Evolutionary conservation across 78 protist genomes (phyloP).

Genomic region (Fonticula alba): DNA sequence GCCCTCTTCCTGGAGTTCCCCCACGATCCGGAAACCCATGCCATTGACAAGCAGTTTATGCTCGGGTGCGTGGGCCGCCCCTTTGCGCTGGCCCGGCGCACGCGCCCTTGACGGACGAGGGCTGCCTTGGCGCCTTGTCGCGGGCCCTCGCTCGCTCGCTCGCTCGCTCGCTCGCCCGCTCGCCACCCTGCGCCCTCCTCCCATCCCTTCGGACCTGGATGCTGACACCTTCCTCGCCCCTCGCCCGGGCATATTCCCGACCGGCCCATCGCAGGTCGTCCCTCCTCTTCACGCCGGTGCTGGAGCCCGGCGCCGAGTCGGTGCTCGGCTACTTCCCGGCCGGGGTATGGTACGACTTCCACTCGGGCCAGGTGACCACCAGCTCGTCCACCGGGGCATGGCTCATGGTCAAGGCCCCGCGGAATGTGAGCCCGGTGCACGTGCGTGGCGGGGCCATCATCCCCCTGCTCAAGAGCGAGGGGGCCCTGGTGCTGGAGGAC

Average conservation of each 20-base stretch:
- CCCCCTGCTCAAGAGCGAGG: not conserved
- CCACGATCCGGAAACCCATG: conserved; percentile 14
- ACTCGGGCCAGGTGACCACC: not conserved
- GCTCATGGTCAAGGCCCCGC: not conserved
- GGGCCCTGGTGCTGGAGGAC: not conserved
- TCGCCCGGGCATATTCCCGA: too few species aligned
- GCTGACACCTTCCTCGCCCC: too few species aligned
- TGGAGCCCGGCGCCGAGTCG: conserved; percentile 19
- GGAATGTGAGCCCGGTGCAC: conserved; percentile 1
- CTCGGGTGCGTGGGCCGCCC: too few species aligned
- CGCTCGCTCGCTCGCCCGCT: too few species aligned
- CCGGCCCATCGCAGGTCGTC: too few species aligned
- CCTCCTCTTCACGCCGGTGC: conserved; percentile 46
- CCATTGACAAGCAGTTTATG: conserved; percentile 41
- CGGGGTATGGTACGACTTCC: conserved; percentile 31
- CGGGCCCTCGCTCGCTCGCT: too few species aligned
- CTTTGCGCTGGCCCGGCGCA: too few species aligned
- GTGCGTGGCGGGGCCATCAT: conserved; percentile 14
- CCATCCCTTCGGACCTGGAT: too few species aligned
- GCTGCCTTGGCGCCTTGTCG: too few species aligned
- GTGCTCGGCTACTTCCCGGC: conserved; percentile 42
- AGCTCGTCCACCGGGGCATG: not conserved
- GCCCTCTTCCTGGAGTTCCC: conserved; percentile 44
- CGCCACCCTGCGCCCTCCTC: too few species aligned
- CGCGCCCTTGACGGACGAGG: too few species aligned